A percentile compares a stretch with the other conserved stretches of the same genome.
These are phyloP conservation scores for Hansenula anomala DNA, from an alignment of 1,139 yeast species.

Conservation along the genomic window DNA sequence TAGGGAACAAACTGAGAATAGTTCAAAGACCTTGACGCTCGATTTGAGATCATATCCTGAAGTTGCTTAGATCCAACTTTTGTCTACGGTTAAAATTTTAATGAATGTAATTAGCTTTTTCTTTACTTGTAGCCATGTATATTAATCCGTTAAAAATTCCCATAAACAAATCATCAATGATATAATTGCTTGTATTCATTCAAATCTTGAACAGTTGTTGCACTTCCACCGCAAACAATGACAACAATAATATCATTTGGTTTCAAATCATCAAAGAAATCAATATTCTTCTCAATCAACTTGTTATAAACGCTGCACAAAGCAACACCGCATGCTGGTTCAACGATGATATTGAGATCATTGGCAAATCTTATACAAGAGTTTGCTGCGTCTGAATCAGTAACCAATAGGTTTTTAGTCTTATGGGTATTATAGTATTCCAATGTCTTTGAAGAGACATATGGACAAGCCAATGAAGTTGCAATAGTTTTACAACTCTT, in stretches of 20 bases:
- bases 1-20: constrained; percentile 73
- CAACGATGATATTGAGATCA: constrained; percentile 47
- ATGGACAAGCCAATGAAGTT: constrained; percentile 56
- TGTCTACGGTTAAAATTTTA: background rate
- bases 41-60: constrained; percentile 63
- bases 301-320: constrained; percentile 45
- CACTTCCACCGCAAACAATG: constrained; percentile 64
- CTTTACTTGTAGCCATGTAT: too few species aligned
- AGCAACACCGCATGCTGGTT: constrained; percentile 78
- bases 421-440: constrained; percentile 34
- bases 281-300: constrained; percentile 31
- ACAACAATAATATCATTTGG: constrained; percentile 49
- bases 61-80: constrained; percentile 3
- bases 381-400: constrained; percentile 49
- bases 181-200: constrained; percentile 11
- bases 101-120: background rate
- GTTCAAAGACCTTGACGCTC: constrained; percentile 72
- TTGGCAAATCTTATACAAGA: constrained; percentile 48
- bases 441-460: constrained; percentile 43
- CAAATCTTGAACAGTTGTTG: constrained; percentile 34
- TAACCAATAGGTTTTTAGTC: constrained; percentile 42
- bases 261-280: constrained; percentile 29
- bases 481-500: constrained; percentile 51
- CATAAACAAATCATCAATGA: background rate
- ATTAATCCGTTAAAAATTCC: too few species aligned